Conservation (phyloP, 441 rosid genomes). For the Theobroma grandiflorum region DNA sequence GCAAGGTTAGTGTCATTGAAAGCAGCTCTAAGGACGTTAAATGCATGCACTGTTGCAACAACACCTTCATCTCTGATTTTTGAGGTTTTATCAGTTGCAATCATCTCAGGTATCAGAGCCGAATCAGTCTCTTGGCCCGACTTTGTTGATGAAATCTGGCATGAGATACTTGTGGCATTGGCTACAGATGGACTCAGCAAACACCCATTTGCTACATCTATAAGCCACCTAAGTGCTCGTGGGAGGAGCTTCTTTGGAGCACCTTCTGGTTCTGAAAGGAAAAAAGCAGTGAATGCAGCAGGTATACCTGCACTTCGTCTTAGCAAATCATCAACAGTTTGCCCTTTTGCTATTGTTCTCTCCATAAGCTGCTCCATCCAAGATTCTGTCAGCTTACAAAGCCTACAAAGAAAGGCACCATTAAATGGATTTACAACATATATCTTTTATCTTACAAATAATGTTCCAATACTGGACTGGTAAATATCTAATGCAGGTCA, state of each 20-base stretch:
- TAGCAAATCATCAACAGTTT: slow-evolving; percentile 89
- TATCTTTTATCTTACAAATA: slow-evolving; percentile 21
- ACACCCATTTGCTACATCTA: slow-evolving; percentile 73
- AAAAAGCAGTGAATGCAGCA: slow-evolving; percentile 93
- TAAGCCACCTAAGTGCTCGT: slow-evolving; percentile 84
- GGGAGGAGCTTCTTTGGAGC: slow-evolving; percentile 97
- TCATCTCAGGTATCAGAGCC: slow-evolving; percentile 39
- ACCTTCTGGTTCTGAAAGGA: slow-evolving; percentile 96
- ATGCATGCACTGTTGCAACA: slow-evolving; percentile 95
- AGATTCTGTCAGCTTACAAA: slow-evolving; percentile 84
- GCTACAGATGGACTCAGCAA: slow-evolving; percentile 48
- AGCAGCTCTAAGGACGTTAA: slow-evolving; percentile 89
- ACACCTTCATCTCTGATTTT: slow-evolving; percentile 97
- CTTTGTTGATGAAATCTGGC: slow-evolving; percentile 35
- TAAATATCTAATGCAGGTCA: slow-evolving; percentile 7
- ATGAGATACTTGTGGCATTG: slow-evolving; percentile 34
- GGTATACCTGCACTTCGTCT: slow-evolving; percentile 99
- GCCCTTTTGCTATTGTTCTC: slow-evolving; percentile 88
- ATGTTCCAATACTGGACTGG: not conserved
- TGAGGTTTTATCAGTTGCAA: slow-evolving; percentile 59
- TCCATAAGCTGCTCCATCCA: slow-evolving; percentile 99
- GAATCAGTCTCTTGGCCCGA: slow-evolving; percentile 42
- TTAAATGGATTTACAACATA: slow-evolving; percentile 21
- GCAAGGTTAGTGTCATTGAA: slow-evolving; percentile 96
- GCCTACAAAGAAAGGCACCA: slow-evolving; percentile 53